phyloP scores from a whole-genome alignment of 1,284 basidiomycete species.

The Apiotrichum gracile region DNA sequence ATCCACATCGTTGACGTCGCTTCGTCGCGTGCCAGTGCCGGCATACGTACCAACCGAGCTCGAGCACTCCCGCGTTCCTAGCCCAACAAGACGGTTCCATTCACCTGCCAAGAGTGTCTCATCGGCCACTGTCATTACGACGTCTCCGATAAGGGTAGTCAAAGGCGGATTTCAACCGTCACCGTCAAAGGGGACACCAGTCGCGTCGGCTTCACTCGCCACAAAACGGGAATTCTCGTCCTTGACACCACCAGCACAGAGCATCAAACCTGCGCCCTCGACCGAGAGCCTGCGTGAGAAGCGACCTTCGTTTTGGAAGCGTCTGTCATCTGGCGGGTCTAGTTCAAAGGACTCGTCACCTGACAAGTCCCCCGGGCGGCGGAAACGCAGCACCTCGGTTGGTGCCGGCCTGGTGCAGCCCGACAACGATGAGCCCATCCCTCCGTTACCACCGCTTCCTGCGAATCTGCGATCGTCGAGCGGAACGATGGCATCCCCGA shows the following conservation, averaged over 20 bases:
- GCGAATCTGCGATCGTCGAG: constrained; percentile 29
- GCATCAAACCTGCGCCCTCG: background rate
- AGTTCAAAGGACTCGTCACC: background rate
- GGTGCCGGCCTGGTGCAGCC: constrained; percentile 5
- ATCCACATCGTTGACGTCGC: background rate
- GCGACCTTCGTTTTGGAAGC: constrained; percentile 30
- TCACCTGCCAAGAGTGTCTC: background rate
- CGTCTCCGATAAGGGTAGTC: background rate
- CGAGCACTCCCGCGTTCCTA: background rate
- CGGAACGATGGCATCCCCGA: constrained; percentile 4
- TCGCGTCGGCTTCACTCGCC: constrained; percentile 1
- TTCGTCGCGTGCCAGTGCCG: background rate
- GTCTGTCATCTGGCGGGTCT: constrained; percentile 22
- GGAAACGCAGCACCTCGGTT: constrained; percentile 24
- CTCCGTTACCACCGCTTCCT: constrained; percentile 32
- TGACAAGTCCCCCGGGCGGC: constrained; percentile 3
- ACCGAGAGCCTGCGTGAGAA: background rate
- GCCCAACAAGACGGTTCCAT: background rate
- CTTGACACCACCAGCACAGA: background rate
- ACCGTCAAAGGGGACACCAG: no score
- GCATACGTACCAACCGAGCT: background rate
- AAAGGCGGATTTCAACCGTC: no score
- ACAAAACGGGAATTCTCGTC: background rate
- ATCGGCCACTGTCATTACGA: background rate
- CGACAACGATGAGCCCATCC: constrained; percentile 9